phyloP scores from a whole-genome alignment of 495 filamentous ascomycete genomes.

The Hypoxylon lienhwacheense region DNA sequence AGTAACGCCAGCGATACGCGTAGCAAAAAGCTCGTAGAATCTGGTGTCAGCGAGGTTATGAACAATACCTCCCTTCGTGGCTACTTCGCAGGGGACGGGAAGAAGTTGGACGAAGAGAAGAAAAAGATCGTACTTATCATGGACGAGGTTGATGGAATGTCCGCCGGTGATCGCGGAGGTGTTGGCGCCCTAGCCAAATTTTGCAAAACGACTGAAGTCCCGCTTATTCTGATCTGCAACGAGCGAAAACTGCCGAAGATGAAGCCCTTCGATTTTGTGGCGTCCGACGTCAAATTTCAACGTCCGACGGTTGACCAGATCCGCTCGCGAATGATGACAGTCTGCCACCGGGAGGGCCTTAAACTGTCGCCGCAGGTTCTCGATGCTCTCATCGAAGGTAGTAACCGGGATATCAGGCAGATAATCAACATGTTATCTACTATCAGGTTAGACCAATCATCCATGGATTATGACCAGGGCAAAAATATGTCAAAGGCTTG shows the following conservation, averaged over 20 bases:
- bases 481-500: conserved; percentile 95
- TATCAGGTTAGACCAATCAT: conserved; percentile 78
- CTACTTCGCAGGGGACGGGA: conserved; percentile 84
- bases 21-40: conserved; percentile 95
- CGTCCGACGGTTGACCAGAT: conserved; percentile 88
- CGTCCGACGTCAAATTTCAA: conserved; percentile 81
- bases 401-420: conserved; percentile 91
- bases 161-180: conserved; percentile 91
- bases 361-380: conserved; percentile 86
- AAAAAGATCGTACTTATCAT: conserved; percentile 95
- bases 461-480: conserved; percentile 77
- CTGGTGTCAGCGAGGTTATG: conserved; percentile 79
- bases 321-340: conserved; percentile 85
- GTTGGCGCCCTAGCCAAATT: conserved; percentile 92
- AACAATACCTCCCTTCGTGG: conserved; percentile 91
- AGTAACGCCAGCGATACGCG: conserved; percentile 96
- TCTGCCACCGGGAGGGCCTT: conserved; percentile 87
- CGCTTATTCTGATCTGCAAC: conserved; percentile 97
- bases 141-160: conserved; percentile 99
- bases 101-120: conserved; percentile 76
- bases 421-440: conserved; percentile 99
- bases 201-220: conserved; percentile 92
- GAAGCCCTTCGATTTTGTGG: conserved; percentile 90
- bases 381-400: conserved; percentile 93
- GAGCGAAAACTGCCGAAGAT: conserved; percentile 91